phyloP scores from a whole-genome alignment of 1,139 yeast species.

The Yamadazyma spencermartinsiae region DNA sequence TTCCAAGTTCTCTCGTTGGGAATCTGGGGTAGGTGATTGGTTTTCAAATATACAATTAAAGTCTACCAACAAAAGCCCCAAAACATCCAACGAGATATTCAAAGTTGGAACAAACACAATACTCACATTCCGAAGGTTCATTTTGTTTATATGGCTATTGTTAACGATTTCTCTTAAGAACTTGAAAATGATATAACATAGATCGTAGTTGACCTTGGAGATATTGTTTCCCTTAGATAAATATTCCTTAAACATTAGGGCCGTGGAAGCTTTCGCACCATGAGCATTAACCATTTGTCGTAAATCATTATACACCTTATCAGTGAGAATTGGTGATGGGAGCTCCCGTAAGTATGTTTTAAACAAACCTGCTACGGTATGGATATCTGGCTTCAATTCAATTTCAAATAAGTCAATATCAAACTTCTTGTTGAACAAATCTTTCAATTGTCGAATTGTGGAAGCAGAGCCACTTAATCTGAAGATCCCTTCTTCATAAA shows the following conservation, averaged over 20 bases:
- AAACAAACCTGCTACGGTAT: constrained; percentile 76
- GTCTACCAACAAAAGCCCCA: constrained; percentile 64
- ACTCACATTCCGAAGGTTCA: constrained; percentile 77
- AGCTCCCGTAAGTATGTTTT: constrained; percentile 74
- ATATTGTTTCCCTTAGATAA: constrained; percentile 26
- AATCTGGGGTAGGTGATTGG: constrained; percentile 43
- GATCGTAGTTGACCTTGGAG: constrained; percentile 52
- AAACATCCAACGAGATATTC: constrained; percentile 65
- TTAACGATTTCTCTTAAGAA: constrained; percentile 66
- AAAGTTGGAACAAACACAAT: constrained; percentile 87
- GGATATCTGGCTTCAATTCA: constrained; percentile 55
- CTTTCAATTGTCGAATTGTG: constrained; percentile 70
- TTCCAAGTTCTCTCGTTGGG: constrained; percentile 39
- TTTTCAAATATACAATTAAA: constrained; percentile 63
- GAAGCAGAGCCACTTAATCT: constrained; percentile 89
- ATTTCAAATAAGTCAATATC: constrained; percentile 66
- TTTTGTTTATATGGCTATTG: constrained; percentile 68
- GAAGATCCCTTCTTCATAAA: constrained; percentile 87
- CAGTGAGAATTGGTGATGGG: constrained; percentile 65
- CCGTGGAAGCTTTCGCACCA: constrained; percentile 20
- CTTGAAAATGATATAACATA: constrained; percentile 64
- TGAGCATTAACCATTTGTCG: constrained; percentile 25
- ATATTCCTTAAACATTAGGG: constrained; percentile 33
- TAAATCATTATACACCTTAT: constrained; percentile 40
- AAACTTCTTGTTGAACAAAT: constrained; percentile 58